Base-by-base conservation (phyloP, 768 basidiomycete species). In the Mycena indigotica region DNA sequence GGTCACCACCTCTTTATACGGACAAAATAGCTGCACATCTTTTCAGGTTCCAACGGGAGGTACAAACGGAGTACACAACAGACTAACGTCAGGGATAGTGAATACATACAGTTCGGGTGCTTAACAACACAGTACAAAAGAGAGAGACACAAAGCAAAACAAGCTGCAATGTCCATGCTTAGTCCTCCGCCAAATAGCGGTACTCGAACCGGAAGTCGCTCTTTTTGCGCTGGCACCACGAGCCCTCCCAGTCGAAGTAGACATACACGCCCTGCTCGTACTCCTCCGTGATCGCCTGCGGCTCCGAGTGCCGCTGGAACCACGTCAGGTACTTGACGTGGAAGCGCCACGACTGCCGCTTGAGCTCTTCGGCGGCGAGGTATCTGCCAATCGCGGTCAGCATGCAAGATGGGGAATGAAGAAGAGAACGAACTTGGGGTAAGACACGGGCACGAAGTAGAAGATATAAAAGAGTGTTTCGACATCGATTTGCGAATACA, bases 261-360 rank as follows among this genome's bases (percentile, higher is more conserved):
- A 97, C 91, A 72, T 99, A 99, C 17, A 97, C 94, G 13, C 97
- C 97, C 77, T 98, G 95, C 74, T 99, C 97, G 72, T 98, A 99
- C 71, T 98, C 96, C 65, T 98, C 96, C 52, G 97, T 99, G 71
- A 99, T 97, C 2, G 95, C 95, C 68, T 96, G 93, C 5, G 97
- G 97, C 70, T 98, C 95, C 26, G 93, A 95, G 67, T 97, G 93
- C 35, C 97, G 86, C 73, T 98, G 97, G 85, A 99, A 99, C 95
- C 97, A 99, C 19, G 97, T 99, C 54, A 99, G 77, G 70, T 98
- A 99, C 77, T 98, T 98, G 58, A 98, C 91, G 72, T 99, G 97
- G 81, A 98, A 99, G 46, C 97, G 87, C 97, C 97, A 99, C 28
- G 93, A 95, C 70, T 98, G 96, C 40, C 91, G 83, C 77, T 98